These are phyloP conservation scores for Beauveria australis DNA, from an alignment of 2,329 filamentous ascomycete genomes.

Conservation along the genomic window DNA sequence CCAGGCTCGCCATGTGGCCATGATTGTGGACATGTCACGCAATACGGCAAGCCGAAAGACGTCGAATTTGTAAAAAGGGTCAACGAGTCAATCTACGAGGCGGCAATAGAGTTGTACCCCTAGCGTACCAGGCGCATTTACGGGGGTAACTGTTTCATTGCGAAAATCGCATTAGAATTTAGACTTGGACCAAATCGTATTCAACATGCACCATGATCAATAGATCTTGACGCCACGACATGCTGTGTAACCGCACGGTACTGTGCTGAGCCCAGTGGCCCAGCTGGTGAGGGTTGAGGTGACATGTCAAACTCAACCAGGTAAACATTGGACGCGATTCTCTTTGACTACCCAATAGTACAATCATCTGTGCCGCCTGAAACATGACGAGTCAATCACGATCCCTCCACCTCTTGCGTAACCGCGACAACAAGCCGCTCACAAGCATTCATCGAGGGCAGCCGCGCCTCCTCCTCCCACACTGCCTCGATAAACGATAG, in stretches of 20 bases:
- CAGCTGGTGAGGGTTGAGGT: neutral
- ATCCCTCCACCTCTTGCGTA: slow-evolving; percentile 1
- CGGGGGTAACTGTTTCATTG: neutral
- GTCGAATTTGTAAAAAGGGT: neutral
- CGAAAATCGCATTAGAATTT: neutral
- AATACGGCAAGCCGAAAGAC: slow-evolving; percentile 18
- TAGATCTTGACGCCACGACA: neutral
- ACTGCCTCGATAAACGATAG: slow-evolving; percentile 31
- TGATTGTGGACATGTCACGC: slow-evolving; percentile 19
- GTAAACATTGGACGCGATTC: neutral
- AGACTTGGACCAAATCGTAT: neutral
- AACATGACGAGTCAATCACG: neutral
- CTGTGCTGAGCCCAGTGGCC: slow-evolving; percentile 1
- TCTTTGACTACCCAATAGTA: neutral
- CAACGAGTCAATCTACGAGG: neutral
- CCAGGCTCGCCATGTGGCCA: slow-evolving; percentile 23
- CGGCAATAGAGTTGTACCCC: neutral
- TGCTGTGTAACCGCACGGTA: slow-evolving; percentile 2
- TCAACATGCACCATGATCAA: neutral
- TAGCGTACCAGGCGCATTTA: neutral
- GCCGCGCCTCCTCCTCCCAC: slow-evolving; percentile 18
- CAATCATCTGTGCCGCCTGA: neutral
- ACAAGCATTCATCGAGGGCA: neutral
- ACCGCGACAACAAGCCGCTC: slow-evolving; percentile 4
- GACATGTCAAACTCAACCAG: neutral